These are phyloP conservation scores for Meredithiella fracta DNA, from an alignment of 2,329 filamentous ascomycete species.

Conservation along the genomic window DNA sequence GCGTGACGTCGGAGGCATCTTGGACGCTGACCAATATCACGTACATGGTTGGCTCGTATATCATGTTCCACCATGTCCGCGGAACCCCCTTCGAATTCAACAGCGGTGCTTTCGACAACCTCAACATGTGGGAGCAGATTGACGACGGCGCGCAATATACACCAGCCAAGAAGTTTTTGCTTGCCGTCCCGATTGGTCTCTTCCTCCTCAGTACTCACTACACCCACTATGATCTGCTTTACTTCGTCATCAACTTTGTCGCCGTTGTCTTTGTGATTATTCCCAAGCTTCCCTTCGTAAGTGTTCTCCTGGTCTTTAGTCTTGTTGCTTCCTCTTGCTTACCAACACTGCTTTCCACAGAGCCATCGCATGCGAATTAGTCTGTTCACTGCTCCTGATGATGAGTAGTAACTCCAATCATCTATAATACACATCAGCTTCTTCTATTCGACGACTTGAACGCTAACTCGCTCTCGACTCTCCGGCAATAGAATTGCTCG, in stretches of 20 bases:
- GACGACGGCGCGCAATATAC: conserved; percentile 98
- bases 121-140: conserved; percentile 99
- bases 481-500: too few relatives aligned
- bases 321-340: background rate
- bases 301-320: conserved; percentile 24
- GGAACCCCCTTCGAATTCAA: conserved; percentile 99
- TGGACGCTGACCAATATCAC: conserved; percentile 98
- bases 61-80: conserved; percentile 99
- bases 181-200: conserved; percentile 82
- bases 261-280: conserved; percentile 87
- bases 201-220: conserved; percentile 97
- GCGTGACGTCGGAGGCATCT: conserved; percentile 91
- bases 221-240: conserved; percentile 92
- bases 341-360: conserved; percentile 25
- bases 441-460: background rate
- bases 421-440: background rate
- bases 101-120: conserved; percentile 91
- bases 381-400: conserved; percentile 52
- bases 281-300: conserved; percentile 85
- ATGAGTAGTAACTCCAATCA: conserved; percentile 12
- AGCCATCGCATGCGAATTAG: conserved; percentile 65
- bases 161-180: conserved; percentile 92
- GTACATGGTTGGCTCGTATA: conserved; percentile 96
- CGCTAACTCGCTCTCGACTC: too few relatives aligned
- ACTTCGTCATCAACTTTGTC: conserved; percentile 93